Evolutionary conservation across 331 rosid species (phyloP).

Genomic region (Rhamnella rubrinervis): DNA sequence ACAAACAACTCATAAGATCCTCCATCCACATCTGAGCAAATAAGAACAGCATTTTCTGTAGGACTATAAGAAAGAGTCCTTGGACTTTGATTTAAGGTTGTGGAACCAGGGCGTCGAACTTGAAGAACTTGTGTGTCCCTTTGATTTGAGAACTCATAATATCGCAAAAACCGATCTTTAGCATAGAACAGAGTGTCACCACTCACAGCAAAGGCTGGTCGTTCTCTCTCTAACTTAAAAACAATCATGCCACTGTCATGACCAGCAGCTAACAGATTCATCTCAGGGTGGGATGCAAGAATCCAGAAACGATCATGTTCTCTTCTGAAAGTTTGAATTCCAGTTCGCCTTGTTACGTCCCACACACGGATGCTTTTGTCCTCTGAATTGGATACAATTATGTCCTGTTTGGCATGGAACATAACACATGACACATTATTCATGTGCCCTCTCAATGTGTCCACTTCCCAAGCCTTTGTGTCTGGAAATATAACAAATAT

Average conservation of each 20-base stretch:
- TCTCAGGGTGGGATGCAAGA: constrained; percentile 92
- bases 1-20: constrained; percentile 86
- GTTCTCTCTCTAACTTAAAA: constrained; percentile 90
- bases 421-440: constrained; percentile 93
- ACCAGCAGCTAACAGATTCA: constrained; percentile 96
- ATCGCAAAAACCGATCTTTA: constrained; percentile 83
- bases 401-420: constrained; percentile 95
- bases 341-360: constrained; percentile 97
- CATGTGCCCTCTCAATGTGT: constrained; percentile 95
- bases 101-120: constrained; percentile 84
- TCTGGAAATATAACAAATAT: constrained; percentile 47
- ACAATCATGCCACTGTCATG: constrained; percentile 99
- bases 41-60: constrained; percentile 82
- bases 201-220: constrained; percentile 85
- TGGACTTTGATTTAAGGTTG: constrained; percentile 78
- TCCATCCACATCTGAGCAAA: constrained; percentile 86
- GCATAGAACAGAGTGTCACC: constrained; percentile 77
- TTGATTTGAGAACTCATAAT: constrained; percentile 76
- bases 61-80: constrained; percentile 87
- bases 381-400: constrained; percentile 94
- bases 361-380: constrained; percentile 96
- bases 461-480: constrained; percentile 98
- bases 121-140: constrained; percentile 80
- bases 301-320: constrained; percentile 99
- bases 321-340: constrained; percentile 90